Evolutionary conservation across 805 yeast genomes (phyloP).

Genomic region (Starmerella bombi): DNA sequence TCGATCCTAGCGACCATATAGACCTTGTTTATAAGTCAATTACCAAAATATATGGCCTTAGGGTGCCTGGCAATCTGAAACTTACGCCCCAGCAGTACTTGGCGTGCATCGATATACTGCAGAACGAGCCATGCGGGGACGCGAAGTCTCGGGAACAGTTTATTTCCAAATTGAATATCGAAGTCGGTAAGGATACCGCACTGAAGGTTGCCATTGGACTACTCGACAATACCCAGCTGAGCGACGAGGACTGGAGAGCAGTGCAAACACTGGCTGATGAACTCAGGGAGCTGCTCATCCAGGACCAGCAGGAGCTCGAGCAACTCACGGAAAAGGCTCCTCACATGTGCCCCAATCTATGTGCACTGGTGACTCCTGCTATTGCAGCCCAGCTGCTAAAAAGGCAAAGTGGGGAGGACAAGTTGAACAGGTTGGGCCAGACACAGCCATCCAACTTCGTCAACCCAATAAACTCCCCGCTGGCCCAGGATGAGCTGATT

Average conservation of each 20-base stretch:
- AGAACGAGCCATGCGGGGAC: background rate
- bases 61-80: background rate
- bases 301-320: background rate
- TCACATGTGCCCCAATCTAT: constrained; percentile 61
- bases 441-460: constrained; percentile 79
- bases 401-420: constrained; percentile 30
- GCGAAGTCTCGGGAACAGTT: background rate
- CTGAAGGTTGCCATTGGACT: background rate
- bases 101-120: background rate
- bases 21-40: background rate
- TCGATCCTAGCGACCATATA: background rate
- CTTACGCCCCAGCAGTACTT: constrained; percentile 3
- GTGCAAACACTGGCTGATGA: background rate
- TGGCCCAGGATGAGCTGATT: constrained; percentile 27
- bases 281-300: background rate
- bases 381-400: constrained; percentile 64
- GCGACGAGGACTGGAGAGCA: background rate
- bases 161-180: background rate
- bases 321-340: background rate
- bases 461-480: constrained; percentile 27
- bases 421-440: constrained; percentile 41
- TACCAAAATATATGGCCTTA: background rate
- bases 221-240: background rate
- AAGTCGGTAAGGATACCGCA: background rate
- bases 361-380: constrained; percentile 56